Evolutionary conservation across 73 alveolate genomes (phyloP).

Genomic region (Urostyla sp.): DNA sequence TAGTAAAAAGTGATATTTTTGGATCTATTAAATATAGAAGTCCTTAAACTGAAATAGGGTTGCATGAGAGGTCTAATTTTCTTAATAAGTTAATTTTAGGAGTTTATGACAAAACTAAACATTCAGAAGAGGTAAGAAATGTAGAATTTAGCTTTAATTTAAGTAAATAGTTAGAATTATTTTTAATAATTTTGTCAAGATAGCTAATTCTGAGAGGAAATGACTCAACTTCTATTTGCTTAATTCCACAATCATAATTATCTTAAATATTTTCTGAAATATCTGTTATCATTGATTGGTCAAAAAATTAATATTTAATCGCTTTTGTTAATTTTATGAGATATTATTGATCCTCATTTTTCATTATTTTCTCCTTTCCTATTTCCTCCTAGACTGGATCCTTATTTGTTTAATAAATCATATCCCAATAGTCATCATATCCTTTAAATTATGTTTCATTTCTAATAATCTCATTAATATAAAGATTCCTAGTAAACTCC

Average conservation of each 20-base stretch:
- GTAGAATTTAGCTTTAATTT: constrained; percentile 36
- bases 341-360: constrained; percentile 2
- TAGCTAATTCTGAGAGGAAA: constrained; percentile 40
- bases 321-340: constrained; percentile 28
- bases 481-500: constrained; percentile 28
- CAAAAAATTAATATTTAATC: constrained; percentile 22
- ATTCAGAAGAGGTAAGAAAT: constrained; percentile 54
- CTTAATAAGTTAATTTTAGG: constrained; percentile 19
- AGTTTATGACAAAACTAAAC: constrained; percentile 31
- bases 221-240: constrained; percentile 1
- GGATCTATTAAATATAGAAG: constrained; percentile 30
- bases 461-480: constrained; percentile 41
- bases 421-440: too few relatives aligned
- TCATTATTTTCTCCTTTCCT: constrained; percentile 7
- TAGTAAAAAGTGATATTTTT: not conserved
- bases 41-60: constrained; percentile 50
- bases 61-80: constrained; percentile 40
- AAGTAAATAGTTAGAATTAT: not conserved
- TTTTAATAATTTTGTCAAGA: constrained; percentile 19
- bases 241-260: too few relatives aligned
- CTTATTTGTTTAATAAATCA: too few relatives aligned
- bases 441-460: too few relatives aligned
- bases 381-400: too few relatives aligned
- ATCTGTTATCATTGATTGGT: not conserved
- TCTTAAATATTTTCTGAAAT: too few relatives aligned